Evolutionary conservation across 108 stramenopile species (phyloP).

Genomic region (Nitzschia sp.): DNA sequence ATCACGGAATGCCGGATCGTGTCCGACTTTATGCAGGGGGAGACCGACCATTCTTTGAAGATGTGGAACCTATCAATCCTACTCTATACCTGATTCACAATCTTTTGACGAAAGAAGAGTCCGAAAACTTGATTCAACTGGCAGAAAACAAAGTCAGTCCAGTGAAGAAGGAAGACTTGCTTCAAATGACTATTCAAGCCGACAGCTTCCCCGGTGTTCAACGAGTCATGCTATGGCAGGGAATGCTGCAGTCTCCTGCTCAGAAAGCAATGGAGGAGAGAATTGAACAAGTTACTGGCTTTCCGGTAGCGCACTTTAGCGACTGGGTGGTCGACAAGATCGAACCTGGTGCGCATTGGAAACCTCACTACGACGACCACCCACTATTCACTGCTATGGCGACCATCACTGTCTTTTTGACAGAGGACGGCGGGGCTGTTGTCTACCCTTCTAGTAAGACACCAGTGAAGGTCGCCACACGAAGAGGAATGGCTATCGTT

Average conservation of each 20-base stretch:
- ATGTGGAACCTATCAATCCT: slow-evolving; percentile 61
- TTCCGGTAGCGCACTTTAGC: slow-evolving; percentile 69
- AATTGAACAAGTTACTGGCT: slow-evolving; percentile 89
- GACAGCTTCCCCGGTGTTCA: slow-evolving; percentile 50
- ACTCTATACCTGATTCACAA: slow-evolving; percentile 90
- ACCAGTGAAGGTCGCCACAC: slow-evolving; percentile 67
- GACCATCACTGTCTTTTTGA: slow-evolving; percentile 80
- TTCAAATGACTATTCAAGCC: slow-evolving; percentile 49
- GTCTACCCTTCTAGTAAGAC: slow-evolving; percentile 56
- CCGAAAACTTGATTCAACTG: slow-evolving; percentile 50
- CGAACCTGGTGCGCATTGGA: slow-evolving; percentile 54
- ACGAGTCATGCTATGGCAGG: slow-evolving; percentile 80
- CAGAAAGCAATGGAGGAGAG: slow-evolving; percentile 80
- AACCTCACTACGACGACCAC: slow-evolving; percentile 65
- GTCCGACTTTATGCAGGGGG: slow-evolving; percentile 87
- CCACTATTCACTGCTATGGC: slow-evolving; percentile 63
- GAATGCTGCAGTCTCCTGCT: slow-evolving; percentile 52
- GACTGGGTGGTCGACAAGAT: slow-evolving; percentile 80
- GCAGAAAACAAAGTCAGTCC: slow-evolving; percentile 53
- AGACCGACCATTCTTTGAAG: slow-evolving; percentile 92
- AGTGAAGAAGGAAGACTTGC: slow-evolving; percentile 38
- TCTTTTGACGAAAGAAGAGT: slow-evolving; percentile 69
- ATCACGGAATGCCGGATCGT: slow-evolving; percentile 49
- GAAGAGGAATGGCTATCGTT: slow-evolving; percentile 79
- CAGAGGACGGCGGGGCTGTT: slow-evolving; percentile 59